phyloP scores from a whole-genome alignment of 176 grass and related monocot species.

The Bonia amplexicaulis region DNA sequence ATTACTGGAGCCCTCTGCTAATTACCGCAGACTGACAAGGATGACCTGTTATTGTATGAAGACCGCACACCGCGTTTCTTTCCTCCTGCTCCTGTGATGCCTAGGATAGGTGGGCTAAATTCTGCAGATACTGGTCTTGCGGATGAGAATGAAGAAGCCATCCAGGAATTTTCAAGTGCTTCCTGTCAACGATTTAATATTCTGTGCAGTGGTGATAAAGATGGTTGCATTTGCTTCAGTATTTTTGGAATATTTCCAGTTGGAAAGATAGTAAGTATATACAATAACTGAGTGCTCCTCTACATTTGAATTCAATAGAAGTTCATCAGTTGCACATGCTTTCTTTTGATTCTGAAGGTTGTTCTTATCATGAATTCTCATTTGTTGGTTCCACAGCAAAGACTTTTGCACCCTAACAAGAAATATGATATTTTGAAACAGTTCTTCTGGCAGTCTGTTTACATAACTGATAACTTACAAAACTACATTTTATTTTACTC shows the following conservation, averaged over 20 bases:
- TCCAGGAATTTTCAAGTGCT: conserved; percentile 66
- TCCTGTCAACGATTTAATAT: conserved; percentile 86
- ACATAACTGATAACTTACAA: not conserved
- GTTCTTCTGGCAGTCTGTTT: not conserved
- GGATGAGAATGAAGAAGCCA: conserved; percentile 63
- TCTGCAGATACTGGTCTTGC: conserved; percentile 56
- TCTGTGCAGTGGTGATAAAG: conserved; percentile 72
- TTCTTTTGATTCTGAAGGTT: conserved; percentile 32
- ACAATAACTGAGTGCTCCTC: not conserved
- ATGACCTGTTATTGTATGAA: conserved; percentile 64
- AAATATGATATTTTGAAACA: conserved; percentile 9
- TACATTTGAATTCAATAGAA: conserved; percentile 29
- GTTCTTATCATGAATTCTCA: not conserved
- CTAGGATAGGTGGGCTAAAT: conserved; percentile 80
- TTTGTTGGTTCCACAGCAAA: conserved; percentile 18
- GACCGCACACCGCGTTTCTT: conserved; percentile 89
- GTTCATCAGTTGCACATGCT: not conserved
- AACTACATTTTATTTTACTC: not conserved
- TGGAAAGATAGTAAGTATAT: conserved; percentile 90
- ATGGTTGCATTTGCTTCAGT: conserved; percentile 94
- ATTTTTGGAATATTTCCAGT: conserved; percentile 98
- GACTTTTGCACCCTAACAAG: not conserved
- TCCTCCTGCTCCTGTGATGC: conserved; percentile 82
- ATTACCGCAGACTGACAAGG: conserved; percentile 52
- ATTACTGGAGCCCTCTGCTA: conserved; percentile 12